Evolutionary conservation across 257 asterid species (phyloP).

Genomic region (Nicotiana attenuata): DNA sequence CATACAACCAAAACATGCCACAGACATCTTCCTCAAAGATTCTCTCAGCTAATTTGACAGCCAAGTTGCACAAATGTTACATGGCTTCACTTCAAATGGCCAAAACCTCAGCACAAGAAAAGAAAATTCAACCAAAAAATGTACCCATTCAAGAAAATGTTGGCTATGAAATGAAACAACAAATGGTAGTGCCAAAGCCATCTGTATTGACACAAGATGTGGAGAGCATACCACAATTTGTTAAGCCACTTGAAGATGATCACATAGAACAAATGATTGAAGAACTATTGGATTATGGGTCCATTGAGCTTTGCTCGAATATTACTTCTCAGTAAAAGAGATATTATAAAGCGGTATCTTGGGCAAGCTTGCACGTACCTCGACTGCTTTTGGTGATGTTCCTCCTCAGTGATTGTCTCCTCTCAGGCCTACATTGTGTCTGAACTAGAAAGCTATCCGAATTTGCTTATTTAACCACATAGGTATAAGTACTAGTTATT

Average conservation of each 20-base stretch:
- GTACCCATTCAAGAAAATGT: neutral
- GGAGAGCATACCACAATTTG: slow-evolving; percentile 11
- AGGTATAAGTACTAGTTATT: neutral
- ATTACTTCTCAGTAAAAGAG: slow-evolving; percentile 13
- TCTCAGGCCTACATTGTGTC: neutral
- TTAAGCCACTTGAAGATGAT: slow-evolving; percentile 57
- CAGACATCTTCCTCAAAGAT: slow-evolving; percentile 46
- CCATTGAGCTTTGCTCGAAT: slow-evolving; percentile 57
- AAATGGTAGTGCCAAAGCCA: neutral
- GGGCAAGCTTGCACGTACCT: neutral
- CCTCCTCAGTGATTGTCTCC: neutral
- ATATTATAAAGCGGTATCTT: neutral
- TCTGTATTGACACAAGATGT: neutral
- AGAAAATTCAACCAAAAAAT: neutral
- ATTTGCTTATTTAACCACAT: neutral
- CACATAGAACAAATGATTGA: slow-evolving; percentile 85
- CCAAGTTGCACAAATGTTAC: slow-evolving; percentile 82
- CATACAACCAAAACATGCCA: slow-evolving; percentile 45
- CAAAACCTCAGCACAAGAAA: slow-evolving; percentile 15
- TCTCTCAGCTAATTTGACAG: slow-evolving; percentile 66
- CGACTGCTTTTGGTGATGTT: neutral
- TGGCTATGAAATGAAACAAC: slow-evolving; percentile 2
- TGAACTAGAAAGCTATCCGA: neutral
- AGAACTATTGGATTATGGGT: slow-evolving; percentile 68
- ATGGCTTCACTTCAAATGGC: slow-evolving; percentile 50